Conservation (phyloP, 2,329 filamentous ascomycete genomes). For the Colletotrichum godetiae region DNA sequence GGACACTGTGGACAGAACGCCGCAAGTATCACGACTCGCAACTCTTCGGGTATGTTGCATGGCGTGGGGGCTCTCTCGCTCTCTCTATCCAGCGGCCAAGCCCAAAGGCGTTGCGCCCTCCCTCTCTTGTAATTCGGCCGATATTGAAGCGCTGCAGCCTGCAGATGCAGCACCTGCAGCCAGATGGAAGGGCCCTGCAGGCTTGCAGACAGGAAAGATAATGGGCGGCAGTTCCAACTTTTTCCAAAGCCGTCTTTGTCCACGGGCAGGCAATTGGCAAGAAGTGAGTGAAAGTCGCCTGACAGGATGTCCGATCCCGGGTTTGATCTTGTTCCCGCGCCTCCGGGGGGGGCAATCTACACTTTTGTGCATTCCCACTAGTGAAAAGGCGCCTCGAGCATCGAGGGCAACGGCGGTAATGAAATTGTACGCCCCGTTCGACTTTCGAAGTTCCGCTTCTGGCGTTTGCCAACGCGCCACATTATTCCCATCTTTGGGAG, state of each 20-base stretch:
- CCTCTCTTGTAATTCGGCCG: not conserved
- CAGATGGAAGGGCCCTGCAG: not conserved
- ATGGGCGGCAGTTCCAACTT: not conserved
- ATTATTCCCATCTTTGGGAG: not conserved
- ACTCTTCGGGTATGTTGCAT: not conserved
- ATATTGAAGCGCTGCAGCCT: slow-evolving; percentile 5
- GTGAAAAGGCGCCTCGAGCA: not conserved
- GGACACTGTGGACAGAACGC: not conserved
- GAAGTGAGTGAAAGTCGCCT: not conserved
- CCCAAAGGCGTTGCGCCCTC: too few species aligned
- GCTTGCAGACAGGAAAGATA: not conserved
- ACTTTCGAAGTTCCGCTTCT: not conserved
- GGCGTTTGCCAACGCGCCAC: slow-evolving; percentile 6
- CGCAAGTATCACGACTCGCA: slow-evolving; percentile 13
- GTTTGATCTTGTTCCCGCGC: not conserved
- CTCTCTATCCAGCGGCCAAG: too few species aligned
- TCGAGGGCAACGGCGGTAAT: not conserved
- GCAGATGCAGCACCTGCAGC: not conserved
- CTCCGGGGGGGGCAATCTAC: not conserved
- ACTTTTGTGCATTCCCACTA: slow-evolving; percentile 2
- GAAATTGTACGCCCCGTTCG: not conserved
- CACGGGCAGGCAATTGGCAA: not conserved
- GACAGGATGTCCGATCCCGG: slow-evolving; percentile 1
- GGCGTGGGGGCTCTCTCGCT: not conserved
- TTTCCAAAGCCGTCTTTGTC: not conserved